phyloP scores from a whole-genome alignment of 352 stramenopile species.

The Elongisporangium undulatum region DNA sequence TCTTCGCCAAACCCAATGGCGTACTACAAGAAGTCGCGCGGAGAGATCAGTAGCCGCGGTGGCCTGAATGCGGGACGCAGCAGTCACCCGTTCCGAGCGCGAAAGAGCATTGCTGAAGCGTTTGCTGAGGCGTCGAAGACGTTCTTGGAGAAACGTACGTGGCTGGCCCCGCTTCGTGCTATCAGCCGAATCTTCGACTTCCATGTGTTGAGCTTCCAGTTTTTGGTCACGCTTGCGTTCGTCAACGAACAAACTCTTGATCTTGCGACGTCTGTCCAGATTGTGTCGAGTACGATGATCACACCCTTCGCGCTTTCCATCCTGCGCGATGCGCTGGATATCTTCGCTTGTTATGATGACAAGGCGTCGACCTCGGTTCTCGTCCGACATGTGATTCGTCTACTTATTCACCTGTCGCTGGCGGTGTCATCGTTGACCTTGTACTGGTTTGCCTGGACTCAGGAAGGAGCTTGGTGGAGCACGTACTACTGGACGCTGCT shows the following conservation, averaged over 20 bases:
- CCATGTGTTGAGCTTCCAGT: conserved; percentile 96
- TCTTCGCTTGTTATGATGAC: conserved; percentile 74
- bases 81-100: conserved; percentile 32
- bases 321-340: conserved; percentile 90
- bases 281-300: conserved; percentile 92
- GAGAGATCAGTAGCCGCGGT: conserved; percentile 7
- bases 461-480: conserved; percentile 50
- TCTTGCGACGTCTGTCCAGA: conserved; percentile 69
- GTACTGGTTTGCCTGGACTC: conserved; percentile 81
- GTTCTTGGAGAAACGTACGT: conserved; percentile 97
- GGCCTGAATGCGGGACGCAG: conserved; percentile 15
- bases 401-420: conserved; percentile 67
- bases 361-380: conserved; percentile 44
- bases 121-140: conserved; percentile 93
- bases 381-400: conserved; percentile 84
- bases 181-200: conserved; percentile 97
- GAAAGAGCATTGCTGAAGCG: conserved; percentile 86
- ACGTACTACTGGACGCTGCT: conserved; percentile 54
- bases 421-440: conserved; percentile 60
- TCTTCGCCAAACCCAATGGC: conserved; percentile 57
- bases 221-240: conserved; percentile 92
- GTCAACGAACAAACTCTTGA: conserved; percentile 89
- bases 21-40: conserved; percentile 41
- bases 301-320: conserved; percentile 88
- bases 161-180: conserved; percentile 93